Percentiles rank a stretch among this genome's conserved stretches.
Evolutionary conservation across 73 alveolate genomes (phyloP).

Genomic region (Tetrahymena thermophila): DNA sequence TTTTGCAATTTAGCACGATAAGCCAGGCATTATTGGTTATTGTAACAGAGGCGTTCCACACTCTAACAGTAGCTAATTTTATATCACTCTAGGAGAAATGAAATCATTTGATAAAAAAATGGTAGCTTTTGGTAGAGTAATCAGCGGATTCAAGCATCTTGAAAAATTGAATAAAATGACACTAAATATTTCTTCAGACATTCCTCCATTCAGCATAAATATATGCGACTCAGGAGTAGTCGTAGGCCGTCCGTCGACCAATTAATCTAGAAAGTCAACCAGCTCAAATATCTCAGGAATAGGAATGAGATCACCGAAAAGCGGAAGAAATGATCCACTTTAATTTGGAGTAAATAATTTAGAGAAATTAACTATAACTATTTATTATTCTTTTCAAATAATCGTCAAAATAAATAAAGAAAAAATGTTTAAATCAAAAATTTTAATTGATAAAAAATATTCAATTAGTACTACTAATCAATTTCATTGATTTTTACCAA

Average conservation of each 20-base stretch:
- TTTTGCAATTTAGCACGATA: constrained; percentile 20
- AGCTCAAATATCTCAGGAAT: neutral
- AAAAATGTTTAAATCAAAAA: neutral
- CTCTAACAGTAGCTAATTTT: constrained; percentile 24
- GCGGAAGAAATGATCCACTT: neutral
- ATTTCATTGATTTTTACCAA: no score
- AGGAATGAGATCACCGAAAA: neutral
- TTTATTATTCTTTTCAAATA: neutral
- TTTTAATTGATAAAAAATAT: no score
- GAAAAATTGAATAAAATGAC: neutral
- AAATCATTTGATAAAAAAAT: constrained; percentile 11
- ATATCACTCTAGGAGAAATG: constrained; percentile 26
- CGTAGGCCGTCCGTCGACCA: neutral
- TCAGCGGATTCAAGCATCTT: constrained; percentile 16
- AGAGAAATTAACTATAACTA: neutral
- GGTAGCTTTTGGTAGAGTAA: constrained; percentile 36
- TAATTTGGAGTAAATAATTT: neutral
- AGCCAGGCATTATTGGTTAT: constrained; percentile 25
- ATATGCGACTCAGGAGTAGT: neutral
- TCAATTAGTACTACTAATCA: neutral
- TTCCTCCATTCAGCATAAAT: neutral
- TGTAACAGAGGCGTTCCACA: constrained; percentile 36
- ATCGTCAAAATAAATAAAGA: no score
- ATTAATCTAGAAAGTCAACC: neutral
- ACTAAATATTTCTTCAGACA: neutral